These are phyloP conservation scores for Aspergillus funiculosus DNA, from an alignment of 495 filamentous ascomycete genomes.

Conservation along the genomic window DNA sequence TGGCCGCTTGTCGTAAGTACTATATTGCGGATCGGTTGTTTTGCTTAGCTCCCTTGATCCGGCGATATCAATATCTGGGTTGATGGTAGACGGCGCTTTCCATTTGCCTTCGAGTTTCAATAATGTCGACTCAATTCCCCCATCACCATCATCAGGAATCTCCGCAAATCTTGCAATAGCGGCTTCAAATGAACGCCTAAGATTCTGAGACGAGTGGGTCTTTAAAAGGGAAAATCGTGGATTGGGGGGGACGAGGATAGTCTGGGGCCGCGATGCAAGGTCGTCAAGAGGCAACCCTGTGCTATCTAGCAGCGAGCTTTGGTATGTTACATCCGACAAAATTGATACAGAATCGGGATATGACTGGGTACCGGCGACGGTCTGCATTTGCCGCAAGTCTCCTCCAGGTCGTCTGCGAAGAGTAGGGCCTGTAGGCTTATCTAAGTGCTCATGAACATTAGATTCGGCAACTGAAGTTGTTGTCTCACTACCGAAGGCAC, in stretches of 20 bases:
- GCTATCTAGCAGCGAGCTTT: slow-evolving; percentile 55
- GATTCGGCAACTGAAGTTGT: slow-evolving; percentile 46
- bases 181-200: slow-evolving; percentile 82
- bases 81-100: slow-evolving; percentile 12
- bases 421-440: slow-evolving; percentile 43
- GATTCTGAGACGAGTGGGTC: slow-evolving; percentile 67
- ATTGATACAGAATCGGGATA: slow-evolving; percentile 61
- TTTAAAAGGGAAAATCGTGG: slow-evolving; percentile 59
- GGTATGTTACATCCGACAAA: slow-evolving; percentile 62
- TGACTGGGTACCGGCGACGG: slow-evolving; percentile 62
- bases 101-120: slow-evolving; percentile 90
- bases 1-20: slow-evolving; percentile 5
- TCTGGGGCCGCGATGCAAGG: slow-evolving; percentile 26
- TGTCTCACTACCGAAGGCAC: slow-evolving; percentile 55
- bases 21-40: background rate
- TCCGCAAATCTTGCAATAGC: slow-evolving; percentile 84
- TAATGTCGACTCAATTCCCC: slow-evolving; percentile 87
- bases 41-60: background rate
- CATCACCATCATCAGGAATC: slow-evolving; percentile 87
- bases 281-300: slow-evolving; percentile 21
- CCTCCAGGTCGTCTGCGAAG: slow-evolving; percentile 85
- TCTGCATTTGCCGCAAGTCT: slow-evolving; percentile 73
- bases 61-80: background rate
- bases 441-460: slow-evolving; percentile 31
- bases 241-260: slow-evolving; percentile 35